Percentiles rank a stretch among this genome's conserved stretches.
phyloP scores from a whole-genome alignment of 495 filamentous ascomycete species.

The Penicillium waksmanii region DNA sequence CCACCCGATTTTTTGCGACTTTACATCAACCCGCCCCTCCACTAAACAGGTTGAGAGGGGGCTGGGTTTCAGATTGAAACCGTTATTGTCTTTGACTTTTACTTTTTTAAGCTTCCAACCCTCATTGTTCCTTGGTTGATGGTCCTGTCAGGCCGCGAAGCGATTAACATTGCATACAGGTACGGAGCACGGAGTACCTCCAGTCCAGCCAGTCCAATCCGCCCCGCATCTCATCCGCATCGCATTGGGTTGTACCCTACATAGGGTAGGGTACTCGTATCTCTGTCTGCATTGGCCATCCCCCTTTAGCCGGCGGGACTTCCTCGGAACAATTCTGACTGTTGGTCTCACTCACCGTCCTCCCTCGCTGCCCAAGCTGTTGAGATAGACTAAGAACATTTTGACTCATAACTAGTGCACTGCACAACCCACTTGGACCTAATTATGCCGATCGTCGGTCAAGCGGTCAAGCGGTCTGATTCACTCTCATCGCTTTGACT shows the following conservation, averaged over 20 bases:
- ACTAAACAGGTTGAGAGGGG: conserved; percentile 13
- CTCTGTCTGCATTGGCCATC: neutral
- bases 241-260: neutral
- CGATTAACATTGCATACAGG: conserved; percentile 5
- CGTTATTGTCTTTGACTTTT: neutral
- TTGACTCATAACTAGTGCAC: neutral
- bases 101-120: conserved; percentile 2
- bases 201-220: neutral
- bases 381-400: too few species aligned
- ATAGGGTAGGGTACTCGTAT: neutral
- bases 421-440: neutral
- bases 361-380: neutral
- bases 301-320: neutral
- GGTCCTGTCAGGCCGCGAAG: conserved; percentile 2
- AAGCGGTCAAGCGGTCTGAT: neutral
- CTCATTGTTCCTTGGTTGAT: neutral
- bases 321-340: neutral
- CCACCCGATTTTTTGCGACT: conserved; percentile 45
- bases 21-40: conserved; percentile 22
- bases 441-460: neutral
- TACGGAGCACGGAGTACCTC: neutral
- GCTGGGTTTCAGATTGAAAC: conserved; percentile 33
- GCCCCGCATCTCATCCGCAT: neutral
- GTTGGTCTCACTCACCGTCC: neutral
- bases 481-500: neutral